phyloP scores from a whole-genome alignment of 441 rosid species.

The Gossypium schwendimanii region DNA sequence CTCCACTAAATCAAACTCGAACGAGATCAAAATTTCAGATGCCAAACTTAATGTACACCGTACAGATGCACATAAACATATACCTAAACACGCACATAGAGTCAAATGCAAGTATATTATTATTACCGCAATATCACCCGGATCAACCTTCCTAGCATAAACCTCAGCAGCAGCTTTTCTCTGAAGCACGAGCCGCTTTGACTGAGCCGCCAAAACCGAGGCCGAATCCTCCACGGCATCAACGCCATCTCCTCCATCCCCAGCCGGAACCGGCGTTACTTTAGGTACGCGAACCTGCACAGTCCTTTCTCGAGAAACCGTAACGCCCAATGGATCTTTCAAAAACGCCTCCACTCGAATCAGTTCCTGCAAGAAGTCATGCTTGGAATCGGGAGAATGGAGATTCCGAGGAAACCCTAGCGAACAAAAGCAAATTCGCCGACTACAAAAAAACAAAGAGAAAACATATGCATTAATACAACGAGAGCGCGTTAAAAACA shows the following conservation, averaged over 20 bases:
- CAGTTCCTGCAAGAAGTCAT: conserved; percentile 40
- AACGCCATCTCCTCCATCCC: conserved; percentile 23
- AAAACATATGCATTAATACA: conserved; percentile 6
- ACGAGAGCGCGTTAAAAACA: not conserved
- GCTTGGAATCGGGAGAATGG: conserved; percentile 32
- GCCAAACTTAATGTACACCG: not conserved
- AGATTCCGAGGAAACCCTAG: conserved; percentile 78
- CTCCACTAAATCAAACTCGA: not conserved
- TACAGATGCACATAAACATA: not conserved
- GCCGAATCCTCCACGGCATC: conserved; percentile 40
- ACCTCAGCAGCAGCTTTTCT: conserved; percentile 62
- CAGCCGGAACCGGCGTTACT: conserved; percentile 33
- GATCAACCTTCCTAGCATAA: conserved; percentile 52
- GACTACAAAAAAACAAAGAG: conserved; percentile 44
- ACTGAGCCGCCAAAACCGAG: conserved; percentile 8
- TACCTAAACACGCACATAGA: not conserved
- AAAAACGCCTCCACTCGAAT: conserved; percentile 41
- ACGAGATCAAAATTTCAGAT: not conserved
- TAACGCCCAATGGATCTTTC: conserved; percentile 45
- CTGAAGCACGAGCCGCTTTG: conserved; percentile 62
- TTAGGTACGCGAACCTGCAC: conserved; percentile 82
- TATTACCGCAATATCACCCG: conserved; percentile 50
- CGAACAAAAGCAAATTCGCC: conserved; percentile 76
- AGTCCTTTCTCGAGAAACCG: conserved; percentile 39
- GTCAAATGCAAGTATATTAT: conserved; percentile 26